These are phyloP conservation scores for Verticillium dahliae DNA, from an alignment of 2,329 filamentous ascomycete genomes.

Conservation along the genomic window DNA sequence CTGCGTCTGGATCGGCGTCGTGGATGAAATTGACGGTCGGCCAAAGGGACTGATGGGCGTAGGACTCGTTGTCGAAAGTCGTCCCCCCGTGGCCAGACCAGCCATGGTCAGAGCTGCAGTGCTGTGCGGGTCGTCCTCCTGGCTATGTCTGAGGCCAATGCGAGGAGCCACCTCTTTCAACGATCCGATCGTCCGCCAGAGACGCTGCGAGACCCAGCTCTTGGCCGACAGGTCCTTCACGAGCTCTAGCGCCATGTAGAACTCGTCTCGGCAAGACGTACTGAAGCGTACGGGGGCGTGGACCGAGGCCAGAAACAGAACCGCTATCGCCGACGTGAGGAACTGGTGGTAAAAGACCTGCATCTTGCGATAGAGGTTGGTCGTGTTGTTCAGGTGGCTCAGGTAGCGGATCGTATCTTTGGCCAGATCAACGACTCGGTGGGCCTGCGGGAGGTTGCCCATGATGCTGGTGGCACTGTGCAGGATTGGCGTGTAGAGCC, in stretches of 20 bases:
- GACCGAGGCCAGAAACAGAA: slow-evolving; percentile 69
- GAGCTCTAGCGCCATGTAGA: slow-evolving; percentile 71
- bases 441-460: slow-evolving; percentile 65
- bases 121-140: slow-evolving; percentile 42
- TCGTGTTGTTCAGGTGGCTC: slow-evolving; percentile 63
- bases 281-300: slow-evolving; percentile 70
- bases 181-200: slow-evolving; percentile 67
- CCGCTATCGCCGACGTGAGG: slow-evolving; percentile 65
- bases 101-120: slow-evolving; percentile 50
- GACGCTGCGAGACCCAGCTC: slow-evolving; percentile 63
- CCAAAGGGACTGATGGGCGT: slow-evolving; percentile 17
- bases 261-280: slow-evolving; percentile 62
- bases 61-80: slow-evolving; percentile 17
- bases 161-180: slow-evolving; percentile 67
- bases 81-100: slow-evolving; percentile 39
- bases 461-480: slow-evolving; percentile 80
- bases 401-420: slow-evolving; percentile 72
- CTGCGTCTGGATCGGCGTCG: slow-evolving; percentile 8
- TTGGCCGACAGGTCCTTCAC: slow-evolving; percentile 66
- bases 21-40: slow-evolving; percentile 18
- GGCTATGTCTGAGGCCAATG: slow-evolving; percentile 50
- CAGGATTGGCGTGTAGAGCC: slow-evolving; percentile 81
- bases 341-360: slow-evolving; percentile 80
- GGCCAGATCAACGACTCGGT: slow-evolving; percentile 66
- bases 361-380: slow-evolving; percentile 63